These are phyloP conservation scores for Gossypium arboreum DNA, from an alignment of 345 rosid genomes.

Conservation along the genomic window DNA sequence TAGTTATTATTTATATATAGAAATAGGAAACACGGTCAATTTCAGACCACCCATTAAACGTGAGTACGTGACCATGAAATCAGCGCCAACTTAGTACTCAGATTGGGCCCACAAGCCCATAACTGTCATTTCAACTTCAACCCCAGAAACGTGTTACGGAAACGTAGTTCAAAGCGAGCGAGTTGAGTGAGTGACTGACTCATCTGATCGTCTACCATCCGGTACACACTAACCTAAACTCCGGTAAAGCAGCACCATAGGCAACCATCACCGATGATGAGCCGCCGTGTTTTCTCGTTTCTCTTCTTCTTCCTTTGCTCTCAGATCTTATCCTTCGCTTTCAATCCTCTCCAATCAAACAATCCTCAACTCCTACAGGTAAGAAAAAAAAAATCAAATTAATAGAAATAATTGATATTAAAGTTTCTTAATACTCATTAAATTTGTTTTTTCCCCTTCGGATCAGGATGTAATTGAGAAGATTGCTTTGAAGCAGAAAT, in stretches of 20 bases:
- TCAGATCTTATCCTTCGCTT: conserved; percentile 23
- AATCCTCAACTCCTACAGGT: conserved; percentile 38
- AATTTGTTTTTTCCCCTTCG: neutral
- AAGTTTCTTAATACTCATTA: neutral
- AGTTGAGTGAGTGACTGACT: neutral
- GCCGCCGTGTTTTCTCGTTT: conserved; percentile 8
- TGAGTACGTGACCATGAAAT: conserved; percentile 1
- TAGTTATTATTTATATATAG: too few species aligned
- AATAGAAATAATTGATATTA: neutral
- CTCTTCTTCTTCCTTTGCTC: conserved; percentile 23
- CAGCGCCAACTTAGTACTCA: neutral
- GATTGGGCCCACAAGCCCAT: neutral
- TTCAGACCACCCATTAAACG: neutral
- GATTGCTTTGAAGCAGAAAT: conserved; percentile 48
- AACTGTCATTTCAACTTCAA: neutral
- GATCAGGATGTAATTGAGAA: conserved; percentile 62
- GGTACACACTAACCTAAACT: neutral
- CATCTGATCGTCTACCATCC: neutral
- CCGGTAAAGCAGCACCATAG: neutral
- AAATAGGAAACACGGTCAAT: neutral
- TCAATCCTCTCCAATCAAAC: conserved; percentile 28
- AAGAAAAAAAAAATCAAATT: neutral
- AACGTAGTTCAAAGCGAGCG: neutral
- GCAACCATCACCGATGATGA: neutral
- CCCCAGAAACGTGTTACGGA: neutral